A percentile compares a stretch with the other conserved stretches of the same genome.
Evolutionary conservation across 148 eudicot species (phyloP).

Genomic region (Silene uniflora): DNA sequence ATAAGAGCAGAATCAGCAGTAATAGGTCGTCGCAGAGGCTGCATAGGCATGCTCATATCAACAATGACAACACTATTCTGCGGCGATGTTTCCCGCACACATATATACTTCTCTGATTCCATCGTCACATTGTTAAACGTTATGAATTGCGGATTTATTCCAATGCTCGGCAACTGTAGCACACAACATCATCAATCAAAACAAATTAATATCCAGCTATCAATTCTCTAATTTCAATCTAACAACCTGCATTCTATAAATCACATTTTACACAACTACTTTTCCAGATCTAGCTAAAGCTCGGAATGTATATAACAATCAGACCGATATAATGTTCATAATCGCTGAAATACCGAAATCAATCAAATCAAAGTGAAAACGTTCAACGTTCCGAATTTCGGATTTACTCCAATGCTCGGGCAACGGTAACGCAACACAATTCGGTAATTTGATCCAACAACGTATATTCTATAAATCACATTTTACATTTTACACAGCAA

Average conservation of each 20-base stretch:
- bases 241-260: neutral
- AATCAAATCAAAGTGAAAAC: constrained; percentile 6
- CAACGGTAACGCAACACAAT: constrained; percentile 47
- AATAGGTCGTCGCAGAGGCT: constrained; percentile 90
- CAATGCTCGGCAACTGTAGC: constrained; percentile 88
- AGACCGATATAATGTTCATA: constrained; percentile 10
- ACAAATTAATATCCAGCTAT: constrained; percentile 1
- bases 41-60: constrained; percentile 96
- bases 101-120: constrained; percentile 97
- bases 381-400: neutral
- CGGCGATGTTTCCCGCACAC: constrained; percentile 92
- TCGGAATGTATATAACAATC: constrained; percentile 8
- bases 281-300: constrained; percentile 28
- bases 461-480: neutral
- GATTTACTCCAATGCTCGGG: constrained; percentile 20
- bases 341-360: constrained; percentile 1
- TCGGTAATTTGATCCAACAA: constrained; percentile 10
- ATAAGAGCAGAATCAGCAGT: constrained; percentile 96
- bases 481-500: neutral
- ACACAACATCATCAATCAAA: constrained; percentile 19
- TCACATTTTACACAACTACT: neutral
- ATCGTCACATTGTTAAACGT: constrained; percentile 95
- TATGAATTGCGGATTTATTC: constrained; percentile 88
- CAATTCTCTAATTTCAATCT: constrained; percentile 12
- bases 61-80: constrained; percentile 94